phyloP scores from a whole-genome alignment of 169 alveolate species.

The Plasmodium blacklocki region DNA sequence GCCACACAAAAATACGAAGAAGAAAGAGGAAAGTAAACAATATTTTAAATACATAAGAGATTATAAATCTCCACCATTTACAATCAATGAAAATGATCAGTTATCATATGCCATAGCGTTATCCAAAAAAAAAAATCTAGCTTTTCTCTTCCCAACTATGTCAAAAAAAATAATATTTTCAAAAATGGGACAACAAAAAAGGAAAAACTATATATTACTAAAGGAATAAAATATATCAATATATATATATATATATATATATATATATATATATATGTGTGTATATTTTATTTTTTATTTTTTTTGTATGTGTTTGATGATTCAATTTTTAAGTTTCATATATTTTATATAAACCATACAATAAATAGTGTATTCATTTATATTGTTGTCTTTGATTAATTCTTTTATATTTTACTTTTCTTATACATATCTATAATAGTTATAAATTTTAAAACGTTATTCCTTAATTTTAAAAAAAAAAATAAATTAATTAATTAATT shows the following conservation, averaged over 20 bases:
- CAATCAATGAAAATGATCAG: constrained; percentile 27
- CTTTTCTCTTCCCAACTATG: constrained; percentile 48
- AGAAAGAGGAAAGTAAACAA: constrained; percentile 16
- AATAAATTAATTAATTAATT: too few relatives aligned
- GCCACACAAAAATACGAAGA: background rate
- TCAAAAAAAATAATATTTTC: constrained; percentile 66
- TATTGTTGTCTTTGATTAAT: too few relatives aligned
- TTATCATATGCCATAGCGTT: constrained; percentile 43
- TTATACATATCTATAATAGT: too few relatives aligned
- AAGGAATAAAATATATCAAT: constrained; percentile 6
- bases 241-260: too few relatives aligned
- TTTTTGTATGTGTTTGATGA: too few relatives aligned
- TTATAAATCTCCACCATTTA: constrained; percentile 63
- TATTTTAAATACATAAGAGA: constrained; percentile 63
- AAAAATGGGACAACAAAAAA: constrained; percentile 67
- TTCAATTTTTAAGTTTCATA: background rate
- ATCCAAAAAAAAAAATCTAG: constrained; percentile 33
- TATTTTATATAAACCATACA: background rate
- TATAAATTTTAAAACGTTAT: too few relatives aligned
- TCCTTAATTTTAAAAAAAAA: too few relatives aligned
- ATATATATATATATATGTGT: too few relatives aligned
- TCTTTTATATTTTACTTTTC: too few relatives aligned
- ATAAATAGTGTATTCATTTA: too few relatives aligned
- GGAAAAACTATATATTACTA: constrained; percentile 52
- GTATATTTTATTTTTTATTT: too few relatives aligned